Conservation (phyloP, 768 basidiomycete genomes). For the Hemileccinum rubropunctum region DNA sequence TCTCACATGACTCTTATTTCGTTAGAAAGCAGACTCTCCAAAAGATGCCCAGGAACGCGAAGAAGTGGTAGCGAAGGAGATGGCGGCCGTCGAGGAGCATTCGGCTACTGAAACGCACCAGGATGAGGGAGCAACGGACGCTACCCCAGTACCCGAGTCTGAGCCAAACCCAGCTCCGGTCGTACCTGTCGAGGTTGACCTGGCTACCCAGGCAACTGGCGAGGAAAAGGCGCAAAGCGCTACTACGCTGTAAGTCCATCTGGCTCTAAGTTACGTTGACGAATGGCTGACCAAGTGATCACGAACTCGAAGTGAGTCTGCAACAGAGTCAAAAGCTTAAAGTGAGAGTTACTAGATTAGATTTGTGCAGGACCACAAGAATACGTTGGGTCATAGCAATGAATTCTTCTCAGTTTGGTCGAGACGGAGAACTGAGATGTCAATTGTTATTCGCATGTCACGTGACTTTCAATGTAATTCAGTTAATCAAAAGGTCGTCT, state of each 20-base stretch:
- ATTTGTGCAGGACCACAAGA: slow-evolving; percentile 2
- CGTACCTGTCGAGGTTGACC: neutral
- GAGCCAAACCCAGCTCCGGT: neutral
- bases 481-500: no score
- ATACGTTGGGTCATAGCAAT: neutral
- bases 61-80: slow-evolving; percentile 14
- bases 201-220: slow-evolving; percentile 1
- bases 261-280: neutral
- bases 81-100: neutral
- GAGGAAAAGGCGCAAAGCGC: slow-evolving; percentile 5
- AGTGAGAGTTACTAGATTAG: neutral
- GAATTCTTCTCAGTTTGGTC: neutral
- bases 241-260: slow-evolving; percentile 18
- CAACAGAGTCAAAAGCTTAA: slow-evolving; percentile 10
- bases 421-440: neutral
- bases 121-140: neutral
- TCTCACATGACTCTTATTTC: slow-evolving; percentile 3
- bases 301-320: neutral
- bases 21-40: slow-evolving; percentile 31
- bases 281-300: slow-evolving; percentile 5
- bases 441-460: neutral
- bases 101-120: neutral
- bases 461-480: neutral
- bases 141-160: neutral
- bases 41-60: slow-evolving; percentile 30